A percentile compares a stretch with the other conserved stretches of the same genome.
These are phyloP conservation scores for Acacia acuminata DNA, from an alignment of 306 rosid species.

Conservation along the genomic window DNA sequence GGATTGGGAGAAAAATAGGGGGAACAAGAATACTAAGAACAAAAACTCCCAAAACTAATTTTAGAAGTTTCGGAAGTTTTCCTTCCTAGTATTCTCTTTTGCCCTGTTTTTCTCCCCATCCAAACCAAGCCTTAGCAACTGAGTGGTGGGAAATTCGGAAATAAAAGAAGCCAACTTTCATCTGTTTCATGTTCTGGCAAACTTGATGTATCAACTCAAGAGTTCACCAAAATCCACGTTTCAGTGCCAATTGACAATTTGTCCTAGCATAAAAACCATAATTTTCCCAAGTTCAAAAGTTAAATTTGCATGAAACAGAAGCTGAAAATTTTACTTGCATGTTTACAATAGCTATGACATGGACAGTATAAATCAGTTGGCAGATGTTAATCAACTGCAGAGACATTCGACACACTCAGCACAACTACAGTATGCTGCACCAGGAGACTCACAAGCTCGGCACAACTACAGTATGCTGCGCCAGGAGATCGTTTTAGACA, in stretches of 20 bases:
- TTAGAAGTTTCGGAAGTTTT: too few relatives aligned
- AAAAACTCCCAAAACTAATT: neutral
- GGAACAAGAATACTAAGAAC: neutral
- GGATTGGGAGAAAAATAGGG: neutral
- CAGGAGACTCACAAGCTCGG: slow-evolving; percentile 3
- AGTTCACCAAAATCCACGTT: neutral
- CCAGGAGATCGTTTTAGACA: slow-evolving; percentile 36
- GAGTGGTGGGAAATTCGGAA: neutral
- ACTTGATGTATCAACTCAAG: neutral
- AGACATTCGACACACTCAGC: slow-evolving; percentile 29
- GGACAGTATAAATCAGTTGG: slow-evolving; percentile 42
- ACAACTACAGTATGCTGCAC: neutral
- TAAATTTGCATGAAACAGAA: neutral
- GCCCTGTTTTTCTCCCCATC: neutral
- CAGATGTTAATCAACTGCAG: slow-evolving; percentile 37
- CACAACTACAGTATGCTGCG: slow-evolving; percentile 33
- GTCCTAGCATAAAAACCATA: neutral
- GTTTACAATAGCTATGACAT: neutral
- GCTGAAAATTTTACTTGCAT: neutral
- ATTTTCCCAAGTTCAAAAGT: neutral
- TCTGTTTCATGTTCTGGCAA: neutral
- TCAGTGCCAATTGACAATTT: neutral
- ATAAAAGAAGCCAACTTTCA: neutral
- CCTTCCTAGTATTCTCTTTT: neutral
- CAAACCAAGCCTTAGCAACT: neutral